Conservation (phyloP, 345 rosid species). For the Murraya paniculata region DNA sequence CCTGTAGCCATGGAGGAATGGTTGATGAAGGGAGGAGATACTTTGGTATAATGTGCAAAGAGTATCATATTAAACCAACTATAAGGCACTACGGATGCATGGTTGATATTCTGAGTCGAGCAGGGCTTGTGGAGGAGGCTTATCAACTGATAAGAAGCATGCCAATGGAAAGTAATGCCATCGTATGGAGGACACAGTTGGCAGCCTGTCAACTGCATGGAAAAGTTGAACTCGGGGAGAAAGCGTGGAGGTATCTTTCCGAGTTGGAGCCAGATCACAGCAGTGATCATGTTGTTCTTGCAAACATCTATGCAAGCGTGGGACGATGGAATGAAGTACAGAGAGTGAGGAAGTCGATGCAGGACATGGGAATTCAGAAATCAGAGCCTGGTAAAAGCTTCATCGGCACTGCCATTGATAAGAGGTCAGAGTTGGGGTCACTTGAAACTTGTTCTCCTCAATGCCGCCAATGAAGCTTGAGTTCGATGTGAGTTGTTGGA, state of each 20-base stretch:
- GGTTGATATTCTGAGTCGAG: slow-evolving; percentile 45
- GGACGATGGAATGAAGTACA: slow-evolving; percentile 34
- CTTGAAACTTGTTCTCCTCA: neutral
- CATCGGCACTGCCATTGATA: neutral
- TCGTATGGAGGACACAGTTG: slow-evolving; percentile 38
- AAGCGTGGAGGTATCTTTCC: slow-evolving; percentile 22
- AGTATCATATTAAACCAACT: slow-evolving; percentile 28
- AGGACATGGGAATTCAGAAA: slow-evolving; percentile 22
- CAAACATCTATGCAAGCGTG: slow-evolving; percentile 35
- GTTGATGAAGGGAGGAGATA: slow-evolving; percentile 37
- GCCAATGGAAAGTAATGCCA: slow-evolving; percentile 33
- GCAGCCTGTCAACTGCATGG: slow-evolving; percentile 39
- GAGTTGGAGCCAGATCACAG: slow-evolving; percentile 37
- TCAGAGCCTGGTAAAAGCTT: slow-evolving; percentile 39
- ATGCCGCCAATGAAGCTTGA: neutral
- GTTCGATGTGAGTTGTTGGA: neutral
- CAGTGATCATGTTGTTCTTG: slow-evolving; percentile 37
- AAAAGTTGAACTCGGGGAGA: slow-evolving; percentile 33
- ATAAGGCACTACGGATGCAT: slow-evolving; percentile 43
- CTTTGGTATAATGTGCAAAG: slow-evolving; percentile 36
- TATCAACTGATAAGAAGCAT: slow-evolving; percentile 27
- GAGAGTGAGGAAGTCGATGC: slow-evolving; percentile 33
- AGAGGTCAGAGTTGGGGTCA: neutral
- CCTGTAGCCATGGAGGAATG: slow-evolving; percentile 48
- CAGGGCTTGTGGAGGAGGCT: slow-evolving; percentile 43